Percentiles rank a stretch among this genome's conserved stretches.
phyloP scores from a whole-genome alignment of 2,329 filamentous ascomycete genomes.

The Botryotinia convoluta region DNA sequence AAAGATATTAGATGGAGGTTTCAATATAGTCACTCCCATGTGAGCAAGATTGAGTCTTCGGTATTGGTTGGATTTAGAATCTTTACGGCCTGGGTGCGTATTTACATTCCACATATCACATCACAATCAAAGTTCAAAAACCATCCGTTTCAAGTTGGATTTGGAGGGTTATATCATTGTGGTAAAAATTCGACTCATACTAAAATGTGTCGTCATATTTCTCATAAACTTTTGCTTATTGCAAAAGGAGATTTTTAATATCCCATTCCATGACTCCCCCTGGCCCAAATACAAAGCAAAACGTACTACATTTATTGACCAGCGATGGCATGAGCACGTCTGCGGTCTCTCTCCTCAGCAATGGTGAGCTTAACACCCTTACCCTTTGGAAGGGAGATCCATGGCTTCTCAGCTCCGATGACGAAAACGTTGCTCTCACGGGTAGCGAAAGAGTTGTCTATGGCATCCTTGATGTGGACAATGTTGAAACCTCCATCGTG shows the following conservation, averaged over 20 bases:
- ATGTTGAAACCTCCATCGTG: constrained; percentile 99
- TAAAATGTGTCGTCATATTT: constrained; percentile 32
- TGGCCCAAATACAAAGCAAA: constrained; percentile 31
- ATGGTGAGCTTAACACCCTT: constrained; percentile 99
- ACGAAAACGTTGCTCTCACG: constrained; percentile 99
- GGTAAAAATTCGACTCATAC: constrained; percentile 37
- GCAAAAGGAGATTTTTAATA: constrained; percentile 30
- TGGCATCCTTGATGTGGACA: constrained; percentile 99
- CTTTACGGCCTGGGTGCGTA: too few relatives aligned
- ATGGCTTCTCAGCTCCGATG: constrained; percentile 97
- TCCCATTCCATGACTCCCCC: constrained; percentile 36
- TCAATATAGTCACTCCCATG: not conserved
- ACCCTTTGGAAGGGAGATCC: constrained; percentile 99
- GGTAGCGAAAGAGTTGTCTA: constrained; percentile 99
- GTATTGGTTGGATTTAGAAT: not conserved
- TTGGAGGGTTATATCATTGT: constrained; percentile 23
- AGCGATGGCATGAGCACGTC: constrained; percentile 60
- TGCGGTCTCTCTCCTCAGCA: constrained; percentile 98
- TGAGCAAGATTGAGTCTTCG: not conserved
- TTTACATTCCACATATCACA: not conserved
- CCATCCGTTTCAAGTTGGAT: not conserved
- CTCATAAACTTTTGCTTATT: constrained; percentile 28
- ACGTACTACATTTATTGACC: constrained; percentile 36
- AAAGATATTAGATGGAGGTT: not conserved
- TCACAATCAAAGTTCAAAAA: constrained; percentile 1